These are phyloP conservation scores for Trypanosoma melophagium DNA, from an alignment of 208 protist species.

Conservation along the genomic window DNA sequence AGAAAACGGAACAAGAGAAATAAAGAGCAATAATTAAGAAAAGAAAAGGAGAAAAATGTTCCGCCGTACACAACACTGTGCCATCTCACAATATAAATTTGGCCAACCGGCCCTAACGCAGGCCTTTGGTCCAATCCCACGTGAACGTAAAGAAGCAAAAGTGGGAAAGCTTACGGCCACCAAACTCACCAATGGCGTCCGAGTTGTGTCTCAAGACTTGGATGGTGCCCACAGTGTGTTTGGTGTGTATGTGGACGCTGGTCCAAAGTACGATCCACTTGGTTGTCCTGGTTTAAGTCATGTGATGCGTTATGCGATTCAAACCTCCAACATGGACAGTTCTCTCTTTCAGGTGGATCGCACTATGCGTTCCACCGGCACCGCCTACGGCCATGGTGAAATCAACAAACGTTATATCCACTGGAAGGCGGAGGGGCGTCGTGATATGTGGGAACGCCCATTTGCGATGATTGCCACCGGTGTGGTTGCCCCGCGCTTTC, in stretches of 20 bases:
- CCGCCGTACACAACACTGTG: constrained; percentile 42
- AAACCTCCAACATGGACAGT: constrained; percentile 85
- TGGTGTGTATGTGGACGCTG: constrained; percentile 76
- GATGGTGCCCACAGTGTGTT: constrained; percentile 62
- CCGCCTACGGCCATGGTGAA: constrained; percentile 78
- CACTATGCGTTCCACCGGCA: constrained; percentile 73
- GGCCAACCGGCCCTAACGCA: constrained; percentile 71
- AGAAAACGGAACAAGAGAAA: not conserved
- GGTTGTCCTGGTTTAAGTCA: constrained; percentile 75
- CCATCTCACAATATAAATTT: constrained; percentile 81
- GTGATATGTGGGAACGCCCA: constrained; percentile 77
- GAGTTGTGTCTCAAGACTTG: constrained; percentile 74
- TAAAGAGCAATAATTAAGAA: not conserved
- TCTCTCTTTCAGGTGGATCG: constrained; percentile 86
- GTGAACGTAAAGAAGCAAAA: constrained; percentile 25
- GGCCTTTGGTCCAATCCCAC: constrained; percentile 53
- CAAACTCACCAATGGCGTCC: constrained; percentile 67
- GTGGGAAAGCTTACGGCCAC: constrained; percentile 49
- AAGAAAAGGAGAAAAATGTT: constrained; percentile 34
- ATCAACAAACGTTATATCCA: constrained; percentile 69
- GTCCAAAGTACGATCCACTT: constrained; percentile 80
- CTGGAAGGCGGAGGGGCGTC: constrained; percentile 76
- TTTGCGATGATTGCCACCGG: constrained; percentile 77
- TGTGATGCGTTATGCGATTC: constrained; percentile 84
- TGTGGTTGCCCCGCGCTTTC: constrained; percentile 77